Evolutionary conservation across 306 rosid species (phyloP).

Genomic region (Parietaria judaica): DNA sequence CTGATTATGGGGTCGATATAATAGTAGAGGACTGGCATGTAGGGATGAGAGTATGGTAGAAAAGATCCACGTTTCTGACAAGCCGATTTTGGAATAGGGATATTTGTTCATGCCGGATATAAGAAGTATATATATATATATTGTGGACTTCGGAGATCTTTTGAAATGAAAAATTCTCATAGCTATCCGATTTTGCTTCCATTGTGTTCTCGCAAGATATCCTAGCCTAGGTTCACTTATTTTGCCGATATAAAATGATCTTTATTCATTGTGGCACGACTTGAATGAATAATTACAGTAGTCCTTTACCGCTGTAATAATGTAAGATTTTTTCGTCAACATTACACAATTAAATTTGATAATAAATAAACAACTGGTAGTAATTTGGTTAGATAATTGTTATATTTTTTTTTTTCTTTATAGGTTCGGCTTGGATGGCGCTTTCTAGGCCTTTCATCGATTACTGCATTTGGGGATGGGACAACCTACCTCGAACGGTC

Average conservation of each 20-base stretch:
- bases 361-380: no score
- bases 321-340: no score
- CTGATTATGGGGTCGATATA: not conserved
- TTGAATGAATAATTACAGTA: not conserved
- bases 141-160: not conserved
- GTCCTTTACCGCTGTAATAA: not conserved
- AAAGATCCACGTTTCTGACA: not conserved
- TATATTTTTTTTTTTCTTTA: not conserved
- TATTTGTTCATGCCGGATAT: not conserved
- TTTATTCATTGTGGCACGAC: not conserved
- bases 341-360: no score
- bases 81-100: not conserved
- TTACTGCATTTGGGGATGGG: slow-evolving; percentile 99
- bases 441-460: slow-evolving; percentile 86
- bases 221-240: not conserved
- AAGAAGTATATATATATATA: not conserved
- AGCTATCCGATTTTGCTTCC: not conserved
- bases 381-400: no score
- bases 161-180: not conserved
- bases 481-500: slow-evolving; percentile 83
- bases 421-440: slow-evolving; percentile 99
- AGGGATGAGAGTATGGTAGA: not conserved
- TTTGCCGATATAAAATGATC: not conserved
- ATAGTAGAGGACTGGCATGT: not conserved
- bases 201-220: not conserved